phyloP scores from a whole-genome alignment of 2,329 filamentous ascomycete genomes.

The Bipolaris zeicola region DNA sequence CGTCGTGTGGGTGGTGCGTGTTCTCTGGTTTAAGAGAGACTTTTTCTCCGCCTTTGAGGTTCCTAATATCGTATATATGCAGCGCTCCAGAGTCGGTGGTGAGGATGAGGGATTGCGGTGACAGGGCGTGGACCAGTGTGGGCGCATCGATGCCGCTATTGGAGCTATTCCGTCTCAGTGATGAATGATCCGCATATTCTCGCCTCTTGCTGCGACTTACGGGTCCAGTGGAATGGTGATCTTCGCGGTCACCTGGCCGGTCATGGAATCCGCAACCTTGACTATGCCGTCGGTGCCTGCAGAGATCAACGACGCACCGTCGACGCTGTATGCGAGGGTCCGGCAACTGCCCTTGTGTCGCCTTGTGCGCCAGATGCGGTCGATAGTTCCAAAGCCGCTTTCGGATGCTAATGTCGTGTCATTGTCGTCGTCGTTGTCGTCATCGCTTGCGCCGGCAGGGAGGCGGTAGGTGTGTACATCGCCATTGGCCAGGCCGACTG shows the following conservation, averaged over 20 bases:
- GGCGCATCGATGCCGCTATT: conserved; percentile 68
- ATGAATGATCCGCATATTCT: not conserved
- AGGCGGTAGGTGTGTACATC: conserved; percentile 86
- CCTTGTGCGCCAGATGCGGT: conserved; percentile 82
- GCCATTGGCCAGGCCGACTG: conserved; percentile 82
- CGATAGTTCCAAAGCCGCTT: conserved; percentile 75
- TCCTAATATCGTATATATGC: conserved; percentile 84
- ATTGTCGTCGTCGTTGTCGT: conserved; percentile 51
- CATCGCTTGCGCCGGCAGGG: conserved; percentile 60
- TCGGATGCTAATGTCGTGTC: conserved; percentile 58
- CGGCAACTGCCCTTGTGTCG: conserved; percentile 95
- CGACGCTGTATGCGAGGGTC: conserved; percentile 75
- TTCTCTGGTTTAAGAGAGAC: conserved; percentile 66
- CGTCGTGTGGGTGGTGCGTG: conserved; percentile 84
- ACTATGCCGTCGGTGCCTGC: conserved; percentile 68
- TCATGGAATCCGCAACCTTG: conserved; percentile 64
- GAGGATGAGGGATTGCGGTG: conserved; percentile 84
- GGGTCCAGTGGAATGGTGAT: conserved; percentile 69
- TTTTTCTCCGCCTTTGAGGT: conserved; percentile 48
- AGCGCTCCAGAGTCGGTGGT: conserved; percentile 89
- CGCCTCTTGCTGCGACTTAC: conserved; percentile 27
- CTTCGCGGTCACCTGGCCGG: conserved; percentile 77
- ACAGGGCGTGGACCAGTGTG: conserved; percentile 79
- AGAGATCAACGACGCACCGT: conserved; percentile 71
- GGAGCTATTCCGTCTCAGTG: conserved; percentile 41